Percentiles rank a stretch among this genome's conserved stretches.
These are phyloP conservation scores for Globisporangium rhizosaccharum DNA, from an alignment of 352 stramenopile genomes.

Conservation along the genomic window DNA sequence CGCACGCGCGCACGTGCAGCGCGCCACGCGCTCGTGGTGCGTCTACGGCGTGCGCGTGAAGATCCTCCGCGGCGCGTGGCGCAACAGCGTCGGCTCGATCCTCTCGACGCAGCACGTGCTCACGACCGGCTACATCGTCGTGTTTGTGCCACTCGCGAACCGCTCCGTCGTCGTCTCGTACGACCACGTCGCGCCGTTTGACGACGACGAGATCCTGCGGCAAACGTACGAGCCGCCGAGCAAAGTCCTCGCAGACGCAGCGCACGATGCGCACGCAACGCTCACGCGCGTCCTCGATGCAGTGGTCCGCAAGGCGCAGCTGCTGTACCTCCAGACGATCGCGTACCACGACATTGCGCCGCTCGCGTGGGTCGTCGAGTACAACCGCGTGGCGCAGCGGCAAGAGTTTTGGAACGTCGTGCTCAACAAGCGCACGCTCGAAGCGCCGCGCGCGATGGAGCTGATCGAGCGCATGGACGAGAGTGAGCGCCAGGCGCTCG, in stretches of 20 bases:
- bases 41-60: constrained; percentile 48
- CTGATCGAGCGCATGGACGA: constrained; percentile 54
- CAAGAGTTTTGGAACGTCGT: constrained; percentile 77
- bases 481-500: constrained; percentile 41
- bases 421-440: constrained; percentile 49
- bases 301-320: constrained; percentile 26
- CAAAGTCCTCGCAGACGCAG: constrained; percentile 23
- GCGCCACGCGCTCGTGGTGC: constrained; percentile 42
- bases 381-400: constrained; percentile 43
- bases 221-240: constrained; percentile 34
- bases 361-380: constrained; percentile 65
- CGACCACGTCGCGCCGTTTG: constrained; percentile 36
- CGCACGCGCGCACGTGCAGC: constrained; percentile 25
- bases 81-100: constrained; percentile 34
- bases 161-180: constrained; percentile 49
- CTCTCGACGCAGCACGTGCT: constrained; percentile 67
- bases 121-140: constrained; percentile 45
- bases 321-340: constrained; percentile 61
- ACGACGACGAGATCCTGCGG: constrained; percentile 36
- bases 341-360: constrained; percentile 66
- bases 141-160: constrained; percentile 54
- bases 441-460: constrained; percentile 46
- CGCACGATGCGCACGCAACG: constrained; percentile 33
- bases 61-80: constrained; percentile 42
- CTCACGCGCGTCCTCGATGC: constrained; percentile 26